Base-by-base conservation (phyloP, 1,139 yeast species). In the Yamadazyma triangularis region DNA sequence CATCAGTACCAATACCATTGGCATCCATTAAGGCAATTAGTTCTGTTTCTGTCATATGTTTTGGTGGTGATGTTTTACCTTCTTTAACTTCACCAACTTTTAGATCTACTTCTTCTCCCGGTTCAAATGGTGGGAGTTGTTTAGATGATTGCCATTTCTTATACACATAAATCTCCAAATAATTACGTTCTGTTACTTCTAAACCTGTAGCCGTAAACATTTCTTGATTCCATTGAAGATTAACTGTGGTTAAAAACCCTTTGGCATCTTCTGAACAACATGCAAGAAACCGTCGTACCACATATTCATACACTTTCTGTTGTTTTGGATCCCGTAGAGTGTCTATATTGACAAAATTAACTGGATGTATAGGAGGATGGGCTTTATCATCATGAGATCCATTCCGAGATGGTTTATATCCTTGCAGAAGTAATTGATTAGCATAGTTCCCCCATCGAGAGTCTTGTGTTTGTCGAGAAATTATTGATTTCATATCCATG, bases 301-400 rank as follows among this genome's bases (percentile, higher is more conserved):
- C 79, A 48, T 85, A 88, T 49, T 87, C 95, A 53, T 89, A 91
- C 0, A 93, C 91, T 40, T 74, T 79, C 47, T 73, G 73, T 42
- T 85, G 85, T 28, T 70, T 73, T 1, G 65, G 61, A 4, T 60
- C 59, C 13, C 63, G 47, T 4, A 64, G 56, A 4, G 53, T 34
- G 12, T 54, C 55, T 21, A 64, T 53, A 2, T 62, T 53, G 3
- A 62, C 67, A 39, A 53, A 68, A 25, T 72, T 67, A 11, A 91
- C 81, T 0, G 99, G 99, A 52, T 93, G 97, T 37, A 93, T 93
- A 0, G 99, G 97, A 3, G 98, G 98, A 70, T 93, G 99, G 13
- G 98, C 97, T 49, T 87, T 81, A 60, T 93, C 99, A 50, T 89
- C 87, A 47, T 85, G 81, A 13, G 64, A 68, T 2, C 99, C 99